Evolutionary conservation across 768 basidiomycete species (phyloP).

Genomic region (Cytidiella melzeri): DNA sequence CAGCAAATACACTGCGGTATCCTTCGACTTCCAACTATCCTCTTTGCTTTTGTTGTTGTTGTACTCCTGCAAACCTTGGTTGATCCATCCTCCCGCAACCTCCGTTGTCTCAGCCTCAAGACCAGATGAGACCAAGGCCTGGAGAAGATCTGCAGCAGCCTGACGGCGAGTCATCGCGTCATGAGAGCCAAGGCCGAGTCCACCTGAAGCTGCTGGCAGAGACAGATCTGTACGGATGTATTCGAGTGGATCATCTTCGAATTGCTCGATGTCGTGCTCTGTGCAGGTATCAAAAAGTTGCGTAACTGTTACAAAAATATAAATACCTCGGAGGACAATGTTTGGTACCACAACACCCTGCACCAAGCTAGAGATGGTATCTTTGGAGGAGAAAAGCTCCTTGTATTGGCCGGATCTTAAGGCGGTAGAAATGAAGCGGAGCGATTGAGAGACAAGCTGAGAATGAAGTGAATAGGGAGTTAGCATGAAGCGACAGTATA

Average conservation of each 20-base stretch:
- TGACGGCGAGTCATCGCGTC: constrained; percentile 86
- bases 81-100: constrained; percentile 83
- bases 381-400: constrained; percentile 71
- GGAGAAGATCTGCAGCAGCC: constrained; percentile 92
- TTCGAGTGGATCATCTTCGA: constrained; percentile 95
- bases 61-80: constrained; percentile 65
- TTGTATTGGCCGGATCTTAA: constrained; percentile 86
- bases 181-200: constrained; percentile 35
- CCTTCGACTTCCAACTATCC: constrained; percentile 84
- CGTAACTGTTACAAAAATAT: not conserved
- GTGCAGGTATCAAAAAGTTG: not conserved
- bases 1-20: constrained; percentile 87
- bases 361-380: constrained; percentile 76
- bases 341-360: constrained; percentile 95
- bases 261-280: constrained; percentile 90
- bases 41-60: constrained; percentile 40
- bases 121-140: constrained; percentile 77
- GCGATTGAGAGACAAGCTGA: constrained; percentile 83
- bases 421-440: constrained; percentile 87
- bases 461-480: not conserved
- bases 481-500: constrained; percentile 3
- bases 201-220: constrained; percentile 40
- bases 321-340: constrained; percentile 63
- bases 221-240: constrained; percentile 87
- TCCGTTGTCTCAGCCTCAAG: constrained; percentile 83